Conservation (phyloP, 2,329 filamentous ascomycete genomes). For the Myriosclerotinia scirpicola region DNA sequence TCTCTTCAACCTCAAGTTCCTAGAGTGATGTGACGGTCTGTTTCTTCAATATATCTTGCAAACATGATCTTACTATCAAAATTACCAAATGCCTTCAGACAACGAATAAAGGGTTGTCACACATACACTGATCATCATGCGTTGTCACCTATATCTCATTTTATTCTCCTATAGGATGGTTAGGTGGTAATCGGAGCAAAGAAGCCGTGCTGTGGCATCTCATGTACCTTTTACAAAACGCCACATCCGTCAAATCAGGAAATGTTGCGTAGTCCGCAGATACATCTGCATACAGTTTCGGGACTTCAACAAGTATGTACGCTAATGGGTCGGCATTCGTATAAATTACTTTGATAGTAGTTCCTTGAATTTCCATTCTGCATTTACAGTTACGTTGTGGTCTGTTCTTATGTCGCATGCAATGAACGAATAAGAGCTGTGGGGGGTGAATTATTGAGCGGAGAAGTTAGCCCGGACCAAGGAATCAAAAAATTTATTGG, state of each 20-base stretch:
- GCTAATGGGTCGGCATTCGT: not conserved
- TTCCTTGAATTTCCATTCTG: conserved; percentile 3
- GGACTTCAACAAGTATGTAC: not conserved
- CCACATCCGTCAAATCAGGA: conserved; percentile 3
- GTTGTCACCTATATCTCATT: not conserved
- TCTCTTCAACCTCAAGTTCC: not conserved
- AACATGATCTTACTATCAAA: not conserved
- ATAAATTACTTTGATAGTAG: not conserved
- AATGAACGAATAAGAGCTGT: not conserved
- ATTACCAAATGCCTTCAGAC: no score
- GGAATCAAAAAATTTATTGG: not conserved
- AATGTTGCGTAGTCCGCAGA: not conserved
- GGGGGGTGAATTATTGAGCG: no score
- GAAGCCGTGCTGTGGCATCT: conserved; percentile 4
- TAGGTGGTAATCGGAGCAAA: conserved; percentile 9
- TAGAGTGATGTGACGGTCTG: not conserved
- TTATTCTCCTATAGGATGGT: not conserved
- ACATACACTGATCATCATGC: not conserved
- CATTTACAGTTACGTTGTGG: not conserved
- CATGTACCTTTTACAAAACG: conserved; percentile 8
- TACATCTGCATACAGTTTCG: not conserved
- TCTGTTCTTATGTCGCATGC: not conserved
- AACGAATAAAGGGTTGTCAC: not conserved
- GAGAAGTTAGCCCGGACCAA: not conserved
- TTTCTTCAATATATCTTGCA: not conserved